These are phyloP conservation scores for Salix viminalis DNA, from an alignment of 345 rosid species.

Conservation along the genomic window DNA sequence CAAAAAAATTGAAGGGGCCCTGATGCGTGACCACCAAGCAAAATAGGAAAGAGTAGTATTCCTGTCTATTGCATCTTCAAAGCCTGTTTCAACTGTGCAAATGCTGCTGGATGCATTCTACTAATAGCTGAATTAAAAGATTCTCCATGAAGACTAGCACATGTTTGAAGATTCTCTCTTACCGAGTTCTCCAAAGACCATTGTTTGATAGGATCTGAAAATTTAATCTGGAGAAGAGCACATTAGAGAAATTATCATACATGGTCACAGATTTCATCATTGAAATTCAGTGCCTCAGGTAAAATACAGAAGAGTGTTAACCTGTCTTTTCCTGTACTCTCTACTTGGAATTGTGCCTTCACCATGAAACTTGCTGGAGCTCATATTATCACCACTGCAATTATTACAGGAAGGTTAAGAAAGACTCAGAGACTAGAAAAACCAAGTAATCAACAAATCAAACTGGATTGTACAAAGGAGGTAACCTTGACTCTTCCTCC, in stretches of 20 bases:
- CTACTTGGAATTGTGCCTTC: constrained; percentile 63
- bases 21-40: constrained; percentile 4
- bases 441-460: not conserved
- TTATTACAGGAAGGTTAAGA: not conserved
- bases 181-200: constrained; percentile 72
- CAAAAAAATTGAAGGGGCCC: constrained; percentile 2
- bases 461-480: not conserved
- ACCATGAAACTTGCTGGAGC: constrained; percentile 57
- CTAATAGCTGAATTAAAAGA: constrained; percentile 65
- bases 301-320: constrained; percentile 14
- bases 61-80: constrained; percentile 61
- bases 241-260: not conserved
- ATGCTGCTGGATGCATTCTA: constrained; percentile 81
- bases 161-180: constrained; percentile 80
- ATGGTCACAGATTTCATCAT: not conserved
- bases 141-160: constrained; percentile 82
- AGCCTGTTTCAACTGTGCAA: constrained; percentile 85
- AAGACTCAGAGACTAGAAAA: not conserved
- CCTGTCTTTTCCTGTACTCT: constrained; percentile 86
- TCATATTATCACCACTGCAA: constrained; percentile 60
- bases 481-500: constrained; percentile 85
- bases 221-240: constrained; percentile 49
- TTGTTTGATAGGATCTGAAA: constrained; percentile 76
- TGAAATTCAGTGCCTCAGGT: not conserved
- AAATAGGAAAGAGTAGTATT: not conserved